phyloP scores from a whole-genome alignment of 2,329 filamentous ascomycete species.

The Fusarium chaquense region DNA sequence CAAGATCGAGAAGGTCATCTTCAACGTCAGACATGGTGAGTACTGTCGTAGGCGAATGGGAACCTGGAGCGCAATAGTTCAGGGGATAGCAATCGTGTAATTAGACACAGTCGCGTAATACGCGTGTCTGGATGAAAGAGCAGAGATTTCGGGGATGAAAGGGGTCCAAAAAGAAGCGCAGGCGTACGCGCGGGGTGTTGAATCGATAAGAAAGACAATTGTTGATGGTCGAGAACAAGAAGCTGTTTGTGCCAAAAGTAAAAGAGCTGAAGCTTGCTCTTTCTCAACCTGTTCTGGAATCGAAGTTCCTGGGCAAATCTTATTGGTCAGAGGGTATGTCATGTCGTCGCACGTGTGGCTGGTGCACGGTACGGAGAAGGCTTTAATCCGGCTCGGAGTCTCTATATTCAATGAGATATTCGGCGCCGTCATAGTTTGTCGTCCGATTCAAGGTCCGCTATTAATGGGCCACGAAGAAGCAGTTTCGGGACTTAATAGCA shows the following conservation, averaged over 20 bases:
- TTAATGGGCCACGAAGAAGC: constrained; percentile 24
- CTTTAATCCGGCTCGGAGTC: constrained; percentile 45
- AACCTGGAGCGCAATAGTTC: constrained; percentile 24
- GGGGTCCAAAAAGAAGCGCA: constrained; percentile 14
- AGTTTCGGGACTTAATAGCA: background rate
- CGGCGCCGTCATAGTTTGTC: constrained; percentile 38
- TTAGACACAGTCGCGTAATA: constrained; percentile 26
- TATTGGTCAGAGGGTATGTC: constrained; percentile 46
- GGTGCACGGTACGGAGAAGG: constrained; percentile 36
- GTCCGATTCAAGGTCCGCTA: constrained; percentile 39
- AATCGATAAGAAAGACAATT: constrained; percentile 18
- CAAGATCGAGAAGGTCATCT: constrained; percentile 92
- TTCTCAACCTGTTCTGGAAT: constrained; percentile 42
- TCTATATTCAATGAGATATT: constrained; percentile 36
- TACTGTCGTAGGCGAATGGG: constrained; percentile 7
- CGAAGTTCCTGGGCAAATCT: constrained; percentile 38
- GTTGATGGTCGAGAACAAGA: constrained; percentile 28
- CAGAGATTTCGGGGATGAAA: constrained; percentile 1
- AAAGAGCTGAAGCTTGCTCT: constrained; percentile 31
- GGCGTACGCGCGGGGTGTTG: constrained; percentile 14
- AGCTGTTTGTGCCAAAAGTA: constrained; percentile 29
- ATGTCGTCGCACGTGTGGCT: constrained; percentile 45
- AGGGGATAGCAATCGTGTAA: constrained; percentile 15
- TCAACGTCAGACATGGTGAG: constrained; percentile 86
- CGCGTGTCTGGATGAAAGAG: constrained; percentile 21